Evolutionary conservation across 2,329 filamentous ascomycete genomes (phyloP).

Genomic region (Colletotrichum sp.): DNA sequence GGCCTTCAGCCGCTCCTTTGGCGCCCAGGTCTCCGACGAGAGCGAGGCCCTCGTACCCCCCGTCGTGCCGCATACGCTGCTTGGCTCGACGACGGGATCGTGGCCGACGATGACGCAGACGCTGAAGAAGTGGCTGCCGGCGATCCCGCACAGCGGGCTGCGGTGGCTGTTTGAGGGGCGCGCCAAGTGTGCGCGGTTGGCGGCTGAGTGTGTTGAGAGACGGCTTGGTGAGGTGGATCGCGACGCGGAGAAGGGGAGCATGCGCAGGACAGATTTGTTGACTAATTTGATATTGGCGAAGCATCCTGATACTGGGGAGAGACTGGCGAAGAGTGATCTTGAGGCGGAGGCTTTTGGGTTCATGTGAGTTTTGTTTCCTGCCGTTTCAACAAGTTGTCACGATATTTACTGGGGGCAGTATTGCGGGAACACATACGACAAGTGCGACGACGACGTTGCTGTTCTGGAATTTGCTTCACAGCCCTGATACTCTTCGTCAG

Average conservation of each 20-base stretch:
- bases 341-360: conserved; percentile 41
- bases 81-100: conserved; percentile 31
- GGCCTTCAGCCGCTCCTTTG: conserved; percentile 36
- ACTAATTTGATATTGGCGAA: conserved; percentile 39
- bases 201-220: conserved; percentile 23
- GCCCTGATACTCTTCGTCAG: neutral
- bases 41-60: conserved; percentile 31
- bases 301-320: conserved; percentile 37
- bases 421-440: conserved; percentile 3
- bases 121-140: conserved; percentile 30
- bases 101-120: conserved; percentile 28
- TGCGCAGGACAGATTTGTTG: conserved; percentile 34
- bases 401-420: neutral
- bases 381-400: too few relatives aligned
- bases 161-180: conserved; percentile 27
- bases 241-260: neutral
- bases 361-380: conserved; percentile 27
- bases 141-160: conserved; percentile 23
- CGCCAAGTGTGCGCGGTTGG: conserved; percentile 17
- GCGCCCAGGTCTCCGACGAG: conserved; percentile 30
- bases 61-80: conserved; percentile 34
- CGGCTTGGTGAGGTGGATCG: conserved; percentile 8
- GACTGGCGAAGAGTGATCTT: conserved; percentile 31
- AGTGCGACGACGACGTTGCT: neutral
- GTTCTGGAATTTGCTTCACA: conserved; percentile 3